phyloP scores from a whole-genome alignment of 805 yeast genomes.

The Cyberlindnera mrakii region DNA sequence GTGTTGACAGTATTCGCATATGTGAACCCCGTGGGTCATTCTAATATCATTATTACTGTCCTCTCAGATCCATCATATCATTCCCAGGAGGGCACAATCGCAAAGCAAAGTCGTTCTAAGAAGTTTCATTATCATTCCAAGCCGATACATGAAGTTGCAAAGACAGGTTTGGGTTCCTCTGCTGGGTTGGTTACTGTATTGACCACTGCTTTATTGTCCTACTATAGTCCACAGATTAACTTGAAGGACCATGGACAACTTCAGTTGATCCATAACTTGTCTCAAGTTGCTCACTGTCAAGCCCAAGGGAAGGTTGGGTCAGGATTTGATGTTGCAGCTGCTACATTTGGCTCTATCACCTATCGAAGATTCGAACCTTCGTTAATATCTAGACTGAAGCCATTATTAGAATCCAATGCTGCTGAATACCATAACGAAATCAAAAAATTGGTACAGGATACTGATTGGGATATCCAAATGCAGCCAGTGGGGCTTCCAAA shows the following conservation, averaged over 20 bases:
- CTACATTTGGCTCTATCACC: constrained; percentile 82
- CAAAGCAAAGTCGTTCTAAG: constrained; percentile 29
- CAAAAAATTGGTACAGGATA: constrained; percentile 30
- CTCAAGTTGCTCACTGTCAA: constrained; percentile 86
- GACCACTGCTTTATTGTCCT: constrained; percentile 58
- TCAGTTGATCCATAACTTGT: constrained; percentile 62
- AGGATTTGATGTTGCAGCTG: constrained; percentile 96
- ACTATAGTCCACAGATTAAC: constrained; percentile 33
- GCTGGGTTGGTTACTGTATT: constrained; percentile 87
- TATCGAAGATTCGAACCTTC: constrained; percentile 71
- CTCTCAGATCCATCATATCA: constrained; percentile 89
- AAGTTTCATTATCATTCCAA: constrained; percentile 53
- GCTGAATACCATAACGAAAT: constrained; percentile 27
- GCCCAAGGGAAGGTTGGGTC: constrained; percentile 96
- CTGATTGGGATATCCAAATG: constrained; percentile 58
- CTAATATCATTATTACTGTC: constrained; percentile 42
- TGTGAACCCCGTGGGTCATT: constrained; percentile 24
- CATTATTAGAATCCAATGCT: constrained; percentile 19
- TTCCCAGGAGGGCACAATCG: constrained; percentile 50
- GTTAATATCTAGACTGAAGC: constrained; percentile 34
- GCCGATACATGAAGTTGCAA: constrained; percentile 68
- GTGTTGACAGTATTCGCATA: constrained; percentile 52
- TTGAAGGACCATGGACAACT: constrained; percentile 20
- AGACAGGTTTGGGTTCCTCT: constrained; percentile 94
- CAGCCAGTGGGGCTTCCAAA: constrained; percentile 59